phyloP scores from a whole-genome alignment of 805 yeast genomes.

The Yamadazyma paraphyllophila region DNA sequence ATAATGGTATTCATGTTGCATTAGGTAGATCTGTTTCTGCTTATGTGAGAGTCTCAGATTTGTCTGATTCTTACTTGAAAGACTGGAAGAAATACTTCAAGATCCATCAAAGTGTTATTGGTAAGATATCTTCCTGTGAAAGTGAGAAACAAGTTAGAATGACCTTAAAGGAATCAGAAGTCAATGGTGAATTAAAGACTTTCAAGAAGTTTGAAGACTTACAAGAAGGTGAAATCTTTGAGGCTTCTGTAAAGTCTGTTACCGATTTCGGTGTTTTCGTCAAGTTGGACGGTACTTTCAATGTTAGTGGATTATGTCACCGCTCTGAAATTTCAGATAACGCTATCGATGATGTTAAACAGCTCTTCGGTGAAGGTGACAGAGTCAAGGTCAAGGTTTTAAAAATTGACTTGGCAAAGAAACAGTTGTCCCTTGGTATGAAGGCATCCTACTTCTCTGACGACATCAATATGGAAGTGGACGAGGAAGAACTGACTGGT shows the following conservation, averaged over 20 bases:
- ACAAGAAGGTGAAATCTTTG: constrained; percentile 64
- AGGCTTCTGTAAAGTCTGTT: constrained; percentile 74
- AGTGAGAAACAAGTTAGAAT: constrained; percentile 65
- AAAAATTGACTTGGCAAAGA: constrained; percentile 58
- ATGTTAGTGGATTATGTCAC: constrained; percentile 85
- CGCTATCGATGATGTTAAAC: constrained; percentile 51
- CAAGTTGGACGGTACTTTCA: constrained; percentile 68
- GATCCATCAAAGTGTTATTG: constrained; percentile 69
- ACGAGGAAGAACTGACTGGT: constrained; percentile 21
- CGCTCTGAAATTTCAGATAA: constrained; percentile 79
- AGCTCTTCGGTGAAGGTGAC: constrained; percentile 85
- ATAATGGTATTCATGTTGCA: constrained; percentile 74
- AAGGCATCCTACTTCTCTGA: constrained; percentile 81
- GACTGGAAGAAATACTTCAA: constrained; percentile 84
- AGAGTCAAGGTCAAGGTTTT: constrained; percentile 82
- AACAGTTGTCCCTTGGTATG: constrained; percentile 84
- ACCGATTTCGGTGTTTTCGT: constrained; percentile 92
- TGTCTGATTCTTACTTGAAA: constrained; percentile 76
- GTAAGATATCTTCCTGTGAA: constrained; percentile 64
- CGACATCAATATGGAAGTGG: constrained; percentile 23
- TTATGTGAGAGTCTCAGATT: constrained; percentile 74
- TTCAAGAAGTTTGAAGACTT: constrained; percentile 67
- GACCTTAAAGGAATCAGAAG: constrained; percentile 78
- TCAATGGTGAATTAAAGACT: constrained; percentile 63
- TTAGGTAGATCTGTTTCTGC: constrained; percentile 72